phyloP scores from a whole-genome alignment of 805 yeast genomes.

The Hermanozyma aechmeae region DNA sequence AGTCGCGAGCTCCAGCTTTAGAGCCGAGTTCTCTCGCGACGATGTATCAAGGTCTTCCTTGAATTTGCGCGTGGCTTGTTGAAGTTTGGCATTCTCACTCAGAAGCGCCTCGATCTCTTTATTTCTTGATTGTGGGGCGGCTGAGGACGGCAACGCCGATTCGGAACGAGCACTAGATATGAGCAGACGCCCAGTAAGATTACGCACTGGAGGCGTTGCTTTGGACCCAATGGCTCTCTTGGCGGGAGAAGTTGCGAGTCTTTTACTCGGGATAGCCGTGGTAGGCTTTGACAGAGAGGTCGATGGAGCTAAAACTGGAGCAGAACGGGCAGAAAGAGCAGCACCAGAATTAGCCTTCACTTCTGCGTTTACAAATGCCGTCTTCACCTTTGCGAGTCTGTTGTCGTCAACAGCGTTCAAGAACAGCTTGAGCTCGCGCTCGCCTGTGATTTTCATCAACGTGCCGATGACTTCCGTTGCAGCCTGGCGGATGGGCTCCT shows the following conservation, averaged over 20 bases:
- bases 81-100: neutral
- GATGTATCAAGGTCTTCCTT: neutral
- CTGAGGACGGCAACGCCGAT: too few species aligned
- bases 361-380: conserved; percentile 44
- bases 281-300: conserved; percentile 4
- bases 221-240: conserved; percentile 29
- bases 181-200: conserved; percentile 36
- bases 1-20: conserved; percentile 15
- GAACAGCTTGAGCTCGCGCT: conserved; percentile 48
- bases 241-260: conserved; percentile 65
- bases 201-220: conserved; percentile 14
- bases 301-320: too few species aligned
- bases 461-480: conserved; percentile 76
- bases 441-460: conserved; percentile 75
- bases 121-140: too few species aligned
- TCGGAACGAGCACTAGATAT: conserved; percentile 17
- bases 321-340: too few species aligned
- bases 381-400: conserved; percentile 57
- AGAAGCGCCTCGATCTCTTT: neutral
- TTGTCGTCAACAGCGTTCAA: conserved; percentile 70
- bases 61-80: neutral
- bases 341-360: conserved; percentile 42
- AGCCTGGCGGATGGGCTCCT: conserved; percentile 72
- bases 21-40: conserved; percentile 6
- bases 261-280: conserved; percentile 47